These are phyloP conservation scores for Fusarium staphyleae DNA, from an alignment of 2,329 filamentous ascomycete species.

Conservation along the genomic window DNA sequence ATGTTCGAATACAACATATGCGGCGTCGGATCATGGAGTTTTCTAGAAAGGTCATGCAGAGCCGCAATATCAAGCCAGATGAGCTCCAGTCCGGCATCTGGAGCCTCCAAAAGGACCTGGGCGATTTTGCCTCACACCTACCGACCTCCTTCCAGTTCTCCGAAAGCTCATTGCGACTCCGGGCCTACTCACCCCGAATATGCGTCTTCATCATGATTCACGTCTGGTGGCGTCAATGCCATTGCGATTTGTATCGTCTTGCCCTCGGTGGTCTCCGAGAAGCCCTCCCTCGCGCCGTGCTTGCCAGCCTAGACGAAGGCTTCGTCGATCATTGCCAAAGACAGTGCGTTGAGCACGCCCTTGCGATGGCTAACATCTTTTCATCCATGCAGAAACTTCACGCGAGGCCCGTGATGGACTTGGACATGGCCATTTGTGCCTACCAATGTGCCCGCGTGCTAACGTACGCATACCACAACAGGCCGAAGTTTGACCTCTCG, in stretches of 20 bases:
- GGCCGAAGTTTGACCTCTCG: conserved; percentile 53
- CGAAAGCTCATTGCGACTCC: conserved; percentile 61
- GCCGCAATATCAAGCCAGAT: conserved; percentile 52
- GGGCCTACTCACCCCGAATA: conserved; percentile 63
- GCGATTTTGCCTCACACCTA: conserved; percentile 60
- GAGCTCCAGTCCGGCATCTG: conserved; percentile 54
- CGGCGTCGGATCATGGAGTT: conserved; percentile 62
- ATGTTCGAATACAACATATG: conserved; percentile 63
- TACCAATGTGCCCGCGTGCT: conserved; percentile 63
- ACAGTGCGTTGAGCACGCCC: conserved; percentile 61
- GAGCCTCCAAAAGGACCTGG: conserved; percentile 57
- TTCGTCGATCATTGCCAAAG: conserved; percentile 59
- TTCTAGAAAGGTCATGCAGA: conserved; percentile 52
- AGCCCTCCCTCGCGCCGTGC: conserved; percentile 53
- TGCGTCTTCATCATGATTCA: conserved; percentile 68
- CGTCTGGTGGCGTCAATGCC: conserved; percentile 65
- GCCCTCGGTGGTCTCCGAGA: conserved; percentile 60
- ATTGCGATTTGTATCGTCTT: conserved; percentile 64
- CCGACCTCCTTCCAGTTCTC: conserved; percentile 65
- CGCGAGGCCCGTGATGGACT: conserved; percentile 60
- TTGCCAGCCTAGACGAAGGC: conserved; percentile 55
- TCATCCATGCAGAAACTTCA: conserved; percentile 58
- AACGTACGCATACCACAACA: conserved; percentile 58
- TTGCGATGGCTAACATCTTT: conserved; percentile 64
- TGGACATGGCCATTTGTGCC: conserved; percentile 63